phyloP scores from a whole-genome alignment of 1,284 basidiomycete genomes.

The Stereum hirsutum region DNA sequence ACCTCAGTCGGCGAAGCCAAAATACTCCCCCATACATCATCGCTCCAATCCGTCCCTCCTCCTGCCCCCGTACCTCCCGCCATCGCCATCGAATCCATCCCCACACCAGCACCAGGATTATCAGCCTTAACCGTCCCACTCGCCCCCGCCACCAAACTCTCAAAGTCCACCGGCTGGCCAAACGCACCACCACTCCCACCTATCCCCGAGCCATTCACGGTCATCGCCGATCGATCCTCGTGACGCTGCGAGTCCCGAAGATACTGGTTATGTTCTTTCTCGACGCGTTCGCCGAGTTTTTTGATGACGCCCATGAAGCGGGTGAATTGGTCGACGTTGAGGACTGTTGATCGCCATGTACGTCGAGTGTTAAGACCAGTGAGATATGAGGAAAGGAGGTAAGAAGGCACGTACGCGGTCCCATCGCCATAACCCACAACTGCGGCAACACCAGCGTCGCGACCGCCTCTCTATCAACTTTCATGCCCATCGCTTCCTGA shows the following conservation, averaged over 20 bases:
- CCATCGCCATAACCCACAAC: constrained; percentile 94
- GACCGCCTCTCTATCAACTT: constrained; percentile 91
- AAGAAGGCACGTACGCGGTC: constrained; percentile 60
- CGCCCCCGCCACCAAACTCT: constrained; percentile 58
- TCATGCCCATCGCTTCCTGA: constrained; percentile 94
- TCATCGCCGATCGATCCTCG: constrained; percentile 59
- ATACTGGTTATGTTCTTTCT: constrained; percentile 80
- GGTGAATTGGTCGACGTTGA: constrained; percentile 88
- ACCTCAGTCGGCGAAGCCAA: constrained; percentile 37
- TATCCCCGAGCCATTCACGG: constrained; percentile 17
- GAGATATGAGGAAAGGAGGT: constrained; percentile 3
- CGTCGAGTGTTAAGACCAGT: no score
- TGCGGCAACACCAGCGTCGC: constrained; percentile 92
- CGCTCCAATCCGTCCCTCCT: constrained; percentile 67
- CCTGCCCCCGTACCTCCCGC: no score
- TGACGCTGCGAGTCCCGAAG: constrained; percentile 76
- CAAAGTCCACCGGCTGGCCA: constrained; percentile 54
- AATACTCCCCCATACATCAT: constrained; percentile 75
- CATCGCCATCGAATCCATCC: constrained; percentile 27
- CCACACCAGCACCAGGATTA: no score
- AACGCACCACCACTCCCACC: constrained; percentile 23
- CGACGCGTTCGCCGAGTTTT: constrained; percentile 70
- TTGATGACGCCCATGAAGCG: constrained; percentile 81
- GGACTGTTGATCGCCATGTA: constrained; percentile 37
- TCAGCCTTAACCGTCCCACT: constrained; percentile 35